phyloP scores from a whole-genome alignment of 768 basidiomycete species.

The Psilocybe sp. region DNA sequence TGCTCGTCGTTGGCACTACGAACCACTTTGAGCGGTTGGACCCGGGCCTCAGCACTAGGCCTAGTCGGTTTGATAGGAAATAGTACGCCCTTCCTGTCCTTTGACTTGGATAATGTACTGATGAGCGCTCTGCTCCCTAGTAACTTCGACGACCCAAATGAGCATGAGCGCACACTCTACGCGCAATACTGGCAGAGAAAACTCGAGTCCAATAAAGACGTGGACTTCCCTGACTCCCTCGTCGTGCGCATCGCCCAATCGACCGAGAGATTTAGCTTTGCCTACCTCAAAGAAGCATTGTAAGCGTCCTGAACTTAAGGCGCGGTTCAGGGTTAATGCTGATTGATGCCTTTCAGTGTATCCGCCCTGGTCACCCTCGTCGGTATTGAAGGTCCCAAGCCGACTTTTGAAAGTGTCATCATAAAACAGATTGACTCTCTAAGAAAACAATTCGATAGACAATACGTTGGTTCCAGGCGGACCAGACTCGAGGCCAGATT shows the following conservation, averaged over 20 bases:
- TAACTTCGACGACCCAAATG: slow-evolving; percentile 68
- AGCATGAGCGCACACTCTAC: slow-evolving; percentile 64
- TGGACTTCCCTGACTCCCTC: slow-evolving; percentile 68
- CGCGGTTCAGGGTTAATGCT: neutral
- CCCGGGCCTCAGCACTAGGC: slow-evolving; percentile 70
- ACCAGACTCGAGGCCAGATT: neutral
- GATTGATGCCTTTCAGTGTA: slow-evolving; percentile 42
- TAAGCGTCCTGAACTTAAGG: slow-evolving; percentile 24
- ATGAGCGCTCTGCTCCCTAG: slow-evolving; percentile 28
- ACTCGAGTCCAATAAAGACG: slow-evolving; percentile 54
- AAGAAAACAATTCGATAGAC: slow-evolving; percentile 62
- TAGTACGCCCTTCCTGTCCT: slow-evolving; percentile 50
- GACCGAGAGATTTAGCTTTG: slow-evolving; percentile 77
- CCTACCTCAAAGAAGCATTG: slow-evolving; percentile 90
- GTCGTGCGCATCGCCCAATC: slow-evolving; percentile 53
- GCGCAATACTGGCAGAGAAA: slow-evolving; percentile 81
- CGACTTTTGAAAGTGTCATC: slow-evolving; percentile 48
- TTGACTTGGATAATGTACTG: neutral
- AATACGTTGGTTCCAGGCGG: slow-evolving; percentile 1
- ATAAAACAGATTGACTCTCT: slow-evolving; percentile 60
- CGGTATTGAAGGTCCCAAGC: slow-evolving; percentile 45
- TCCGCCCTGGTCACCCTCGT: slow-evolving; percentile 70
- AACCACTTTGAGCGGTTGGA: slow-evolving; percentile 84
- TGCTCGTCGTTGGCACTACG: slow-evolving; percentile 77
- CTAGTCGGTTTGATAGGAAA: slow-evolving; percentile 85